Conservation (phyloP, 306 rosid species). For the Fragaria nilgerrensis region DNA sequence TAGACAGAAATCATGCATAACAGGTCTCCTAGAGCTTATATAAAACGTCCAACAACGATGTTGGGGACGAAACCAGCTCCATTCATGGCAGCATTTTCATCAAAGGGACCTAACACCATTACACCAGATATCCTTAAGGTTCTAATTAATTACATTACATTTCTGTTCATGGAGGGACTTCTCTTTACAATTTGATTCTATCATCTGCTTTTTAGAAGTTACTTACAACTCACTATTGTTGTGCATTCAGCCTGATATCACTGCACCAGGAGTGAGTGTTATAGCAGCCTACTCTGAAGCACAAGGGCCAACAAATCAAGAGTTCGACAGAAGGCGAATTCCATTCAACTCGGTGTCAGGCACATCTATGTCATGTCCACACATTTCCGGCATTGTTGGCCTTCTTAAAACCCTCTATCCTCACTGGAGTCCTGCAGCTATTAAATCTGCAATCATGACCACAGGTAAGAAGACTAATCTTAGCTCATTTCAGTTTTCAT, state of each 20-base stretch:
- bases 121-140: slow-evolving; percentile 89
- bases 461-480: slow-evolving; percentile 45
- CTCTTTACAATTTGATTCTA: not conserved
- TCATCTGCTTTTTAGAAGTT: not conserved
- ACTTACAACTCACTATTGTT: not conserved
- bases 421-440: slow-evolving; percentile 87
- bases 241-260: slow-evolving; percentile 76
- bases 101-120: slow-evolving; percentile 72
- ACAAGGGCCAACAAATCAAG: slow-evolving; percentile 72
- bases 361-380: slow-evolving; percentile 99
- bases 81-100: slow-evolving; percentile 89
- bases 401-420: slow-evolving; percentile 70
- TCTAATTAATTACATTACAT: slow-evolving; percentile 2
- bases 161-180: not conserved
- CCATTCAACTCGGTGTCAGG: slow-evolving; percentile 70
- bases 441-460: slow-evolving; percentile 96
- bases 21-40: slow-evolving; percentile 67
- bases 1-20: not conserved
- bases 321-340: slow-evolving; percentile 57
- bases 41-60: slow-evolving; percentile 52
- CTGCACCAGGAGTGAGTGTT: slow-evolving; percentile 92
- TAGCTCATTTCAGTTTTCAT: not conserved
- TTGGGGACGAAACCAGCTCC: slow-evolving; percentile 81
- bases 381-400: slow-evolving; percentile 73
- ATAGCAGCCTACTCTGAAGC: slow-evolving; percentile 82